Evolutionary conservation across 228 moss, liverwort and hornwort species (phyloP), one percentile per base, ranked within the genome.

Genomic region (Sphagnum magellanicum): DNA sequence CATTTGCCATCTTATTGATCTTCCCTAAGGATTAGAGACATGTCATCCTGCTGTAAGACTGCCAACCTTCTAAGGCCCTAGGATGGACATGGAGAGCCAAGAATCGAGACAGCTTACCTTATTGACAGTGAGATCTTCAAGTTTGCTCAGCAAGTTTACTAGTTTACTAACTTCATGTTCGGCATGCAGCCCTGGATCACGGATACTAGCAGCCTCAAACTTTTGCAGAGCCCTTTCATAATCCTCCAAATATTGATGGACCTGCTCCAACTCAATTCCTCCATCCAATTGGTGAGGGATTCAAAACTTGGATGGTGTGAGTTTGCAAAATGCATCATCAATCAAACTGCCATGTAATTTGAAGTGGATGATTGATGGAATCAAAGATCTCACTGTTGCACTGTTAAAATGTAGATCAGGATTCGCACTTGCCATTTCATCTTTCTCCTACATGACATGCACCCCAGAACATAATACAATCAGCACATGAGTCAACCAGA

Each of bases 351-450:
- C 32, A 32, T 32, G 32, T 3, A 32, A 32, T 32, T 32, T 32
- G 32, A 32, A 32, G 32, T 32, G 32, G 32, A 32, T 32, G 32
- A 32, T 32, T 32, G 32, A 32, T 32, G 32, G 32, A 32, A 32
- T 32, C 32, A 32, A 32, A 32, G 32, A 32, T 55, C 86, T 86
- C 70, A 86, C 88, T 75, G 80, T 88, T 63, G 88, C 88, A 16
- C 82, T 88, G 78, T 84, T 88, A 64, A 84, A 88, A 70, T 88
- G 88, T 70, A 88, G 88, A 58, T 88, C 84, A 70, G 82, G 82
- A 80, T 84, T 88, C 75, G 80, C 74, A 71, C 84, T 84, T 53
- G 81, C 82, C 78, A 84, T 65, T 6, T 61, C 80, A 15, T 88
- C 81, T 61, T 88, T 88, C 75, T 82, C 88, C 84, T 86, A 60